Base-by-base conservation (phyloP, 1,284 basidiomycete species). In the Apiotrichum brassicae region DNA sequence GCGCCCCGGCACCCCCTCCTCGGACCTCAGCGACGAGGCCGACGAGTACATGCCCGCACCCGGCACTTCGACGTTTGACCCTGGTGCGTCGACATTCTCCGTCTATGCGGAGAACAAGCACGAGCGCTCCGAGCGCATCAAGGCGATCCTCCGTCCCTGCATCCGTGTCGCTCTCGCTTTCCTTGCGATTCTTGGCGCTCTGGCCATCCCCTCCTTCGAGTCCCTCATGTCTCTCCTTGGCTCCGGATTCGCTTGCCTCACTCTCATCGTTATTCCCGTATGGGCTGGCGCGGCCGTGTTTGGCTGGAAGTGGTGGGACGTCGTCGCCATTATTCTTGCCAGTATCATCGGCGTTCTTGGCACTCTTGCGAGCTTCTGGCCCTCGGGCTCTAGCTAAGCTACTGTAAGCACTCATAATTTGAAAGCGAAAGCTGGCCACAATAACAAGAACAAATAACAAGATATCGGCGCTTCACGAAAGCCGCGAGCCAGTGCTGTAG, bases 141-240 rank as follows among this genome's bases (percentile, higher is more conserved):
- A 78, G 58, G 68, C 65, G n/a, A 33, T 78, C 34, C 59, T 84
- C 40, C 74, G 80, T 25, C 73, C 76, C 24, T 43, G 81, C 43
- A 82, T 87, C 63, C 79, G 87, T 42, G 66, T 84, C 22, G 56
- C 74, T 40, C 72, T 90, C 26, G 81, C 84, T 0, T 57, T 79
- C 9, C 58, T 82, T 37, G 78, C 84, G 19, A 82, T 91, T 18
- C 65, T 74, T 24, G 81, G 85, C 32, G 90, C 88, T 3, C 83
- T 93, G 53, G 68, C 83, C 50, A 75, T 95, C 35, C 92, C 93
- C 1, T 81, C 87, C 48, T 95, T 97, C 67, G 85, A 87, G 62
- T 79, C 83, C 6, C 78, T 91, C 65, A 89, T 95, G 86, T 83
- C 83, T 14, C 85, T 92, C 63, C 76, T 93, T 36, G 90, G 91